Conservation (phyloP, 768 basidiomycete species). For the Tricholoma sp. region DNA sequence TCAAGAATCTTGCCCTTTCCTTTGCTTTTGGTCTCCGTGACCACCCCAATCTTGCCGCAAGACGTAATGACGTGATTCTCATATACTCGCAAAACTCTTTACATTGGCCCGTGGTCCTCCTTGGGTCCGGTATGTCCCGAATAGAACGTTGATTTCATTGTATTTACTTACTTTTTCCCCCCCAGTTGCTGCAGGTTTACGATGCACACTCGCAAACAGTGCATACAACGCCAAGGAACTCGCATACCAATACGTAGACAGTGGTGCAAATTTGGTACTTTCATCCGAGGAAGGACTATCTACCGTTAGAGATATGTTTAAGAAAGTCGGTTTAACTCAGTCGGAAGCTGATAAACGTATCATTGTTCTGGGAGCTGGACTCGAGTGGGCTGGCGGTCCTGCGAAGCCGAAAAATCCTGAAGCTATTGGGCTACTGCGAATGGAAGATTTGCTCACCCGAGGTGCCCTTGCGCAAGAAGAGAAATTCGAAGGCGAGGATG, state of each 20-base stretch:
- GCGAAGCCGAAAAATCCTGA: slow-evolving; percentile 19
- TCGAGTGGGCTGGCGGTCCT: slow-evolving; percentile 42
- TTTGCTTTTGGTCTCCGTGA: slow-evolving; percentile 55
- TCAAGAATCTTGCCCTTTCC: slow-evolving; percentile 48
- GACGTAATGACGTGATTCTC: slow-evolving; percentile 53
- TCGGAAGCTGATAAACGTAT: slow-evolving; percentile 48
- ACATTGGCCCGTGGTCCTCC: slow-evolving; percentile 41
- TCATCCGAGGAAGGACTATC: slow-evolving; percentile 57
- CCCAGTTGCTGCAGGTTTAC: slow-evolving; percentile 57
- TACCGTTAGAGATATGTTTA: slow-evolving; percentile 54
- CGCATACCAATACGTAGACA: slow-evolving; percentile 65
- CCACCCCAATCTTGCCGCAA: slow-evolving; percentile 28
- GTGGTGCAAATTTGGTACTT: slow-evolving; percentile 58
- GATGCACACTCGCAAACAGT: slow-evolving; percentile 70
- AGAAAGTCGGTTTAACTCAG: slow-evolving; percentile 38
- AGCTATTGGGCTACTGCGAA: slow-evolving; percentile 26
- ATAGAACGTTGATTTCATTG: background rate
- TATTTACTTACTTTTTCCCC: background rate
- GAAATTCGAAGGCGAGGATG: slow-evolving; percentile 43
- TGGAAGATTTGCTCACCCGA: slow-evolving; percentile 47
- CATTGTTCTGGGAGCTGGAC: slow-evolving; percentile 47
- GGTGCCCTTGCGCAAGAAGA: slow-evolving; percentile 50
- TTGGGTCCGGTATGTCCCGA: slow-evolving; percentile 35
- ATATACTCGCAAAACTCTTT: slow-evolving; percentile 70
- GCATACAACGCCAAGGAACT: slow-evolving; percentile 67